phyloP scores from a whole-genome alignment of 345 rosid genomes.

The Eucalyptus polyanthemos region DNA sequence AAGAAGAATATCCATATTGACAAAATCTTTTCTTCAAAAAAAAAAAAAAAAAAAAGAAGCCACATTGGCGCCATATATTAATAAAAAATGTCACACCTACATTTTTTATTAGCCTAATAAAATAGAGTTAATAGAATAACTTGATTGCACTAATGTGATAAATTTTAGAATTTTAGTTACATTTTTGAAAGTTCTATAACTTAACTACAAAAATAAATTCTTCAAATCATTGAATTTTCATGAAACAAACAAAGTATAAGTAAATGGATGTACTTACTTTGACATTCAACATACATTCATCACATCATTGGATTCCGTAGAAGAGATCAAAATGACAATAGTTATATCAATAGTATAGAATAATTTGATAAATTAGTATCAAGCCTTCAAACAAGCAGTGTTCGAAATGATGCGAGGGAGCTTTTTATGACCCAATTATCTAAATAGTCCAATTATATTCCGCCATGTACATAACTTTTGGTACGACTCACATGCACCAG shows the following conservation, averaged over 20 bases:
- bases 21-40: not conserved
- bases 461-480: not conserved
- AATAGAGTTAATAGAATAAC: rapidly evolving
- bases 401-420: not conserved
- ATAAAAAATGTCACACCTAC: not conserved
- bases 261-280: not conserved
- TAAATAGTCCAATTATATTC: not conserved
- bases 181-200: not conserved
- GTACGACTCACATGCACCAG: not conserved
- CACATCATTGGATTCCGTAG: not conserved
- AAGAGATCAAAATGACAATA: not conserved
- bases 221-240: not conserved
- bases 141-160: not conserved
- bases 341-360: too few relatives aligned
- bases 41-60: not conserved
- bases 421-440: not conserved
- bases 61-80: not conserved
- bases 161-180: not conserved
- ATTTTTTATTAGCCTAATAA: not conserved
- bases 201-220: not conserved
- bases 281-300: not conserved
- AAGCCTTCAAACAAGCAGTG: not conserved
- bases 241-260: not conserved
- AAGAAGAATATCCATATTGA: not conserved
- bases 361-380: not conserved